Evolutionary conservation across 2,329 filamentous ascomycete species (phyloP).

Genomic region (Diaporthe vexans): DNA sequence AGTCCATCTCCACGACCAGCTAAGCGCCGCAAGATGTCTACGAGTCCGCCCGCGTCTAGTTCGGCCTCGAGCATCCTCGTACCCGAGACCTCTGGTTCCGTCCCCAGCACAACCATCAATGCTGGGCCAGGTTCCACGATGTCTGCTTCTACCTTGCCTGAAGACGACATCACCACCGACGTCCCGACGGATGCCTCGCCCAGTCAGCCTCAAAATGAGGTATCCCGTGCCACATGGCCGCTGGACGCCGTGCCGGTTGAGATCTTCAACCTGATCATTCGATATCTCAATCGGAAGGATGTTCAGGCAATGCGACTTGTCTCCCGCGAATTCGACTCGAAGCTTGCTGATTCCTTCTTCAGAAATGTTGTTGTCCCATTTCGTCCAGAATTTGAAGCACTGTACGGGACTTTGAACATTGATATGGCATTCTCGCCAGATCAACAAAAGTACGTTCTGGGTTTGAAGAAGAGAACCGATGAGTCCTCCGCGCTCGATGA

Average conservation of each 20-base stretch:
- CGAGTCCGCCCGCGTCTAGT: conserved; percentile 16
- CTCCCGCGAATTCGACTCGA: conserved; percentile 63
- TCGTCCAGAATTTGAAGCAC: conserved; percentile 65
- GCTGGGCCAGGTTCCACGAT: neutral
- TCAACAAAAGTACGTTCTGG: conserved; percentile 42
- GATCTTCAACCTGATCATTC: conserved; percentile 70
- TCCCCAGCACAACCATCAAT: too few species aligned
- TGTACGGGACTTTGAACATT: conserved; percentile 55
- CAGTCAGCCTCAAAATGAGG: neutral
- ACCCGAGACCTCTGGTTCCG: neutral
- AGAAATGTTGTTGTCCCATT: conserved; percentile 76
- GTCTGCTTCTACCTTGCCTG: neutral
- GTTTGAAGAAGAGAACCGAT: conserved; percentile 45
- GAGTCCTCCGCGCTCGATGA: neutral
- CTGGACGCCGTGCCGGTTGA: conserved; percentile 67
- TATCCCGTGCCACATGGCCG: conserved; percentile 49
- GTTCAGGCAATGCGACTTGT: conserved; percentile 74
- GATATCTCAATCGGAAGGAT: conserved; percentile 68
- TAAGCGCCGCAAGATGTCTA: conserved; percentile 41
- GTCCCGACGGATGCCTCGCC: neutral
- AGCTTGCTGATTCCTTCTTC: conserved; percentile 62
- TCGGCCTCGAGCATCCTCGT: conserved; percentile 8
- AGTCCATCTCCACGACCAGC: conserved; percentile 26
- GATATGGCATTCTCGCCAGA: conserved; percentile 43
- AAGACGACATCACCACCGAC: neutral